Conservation (phyloP, 768 basidiomycete species). For the Glaciozyma antarctica region DNA sequence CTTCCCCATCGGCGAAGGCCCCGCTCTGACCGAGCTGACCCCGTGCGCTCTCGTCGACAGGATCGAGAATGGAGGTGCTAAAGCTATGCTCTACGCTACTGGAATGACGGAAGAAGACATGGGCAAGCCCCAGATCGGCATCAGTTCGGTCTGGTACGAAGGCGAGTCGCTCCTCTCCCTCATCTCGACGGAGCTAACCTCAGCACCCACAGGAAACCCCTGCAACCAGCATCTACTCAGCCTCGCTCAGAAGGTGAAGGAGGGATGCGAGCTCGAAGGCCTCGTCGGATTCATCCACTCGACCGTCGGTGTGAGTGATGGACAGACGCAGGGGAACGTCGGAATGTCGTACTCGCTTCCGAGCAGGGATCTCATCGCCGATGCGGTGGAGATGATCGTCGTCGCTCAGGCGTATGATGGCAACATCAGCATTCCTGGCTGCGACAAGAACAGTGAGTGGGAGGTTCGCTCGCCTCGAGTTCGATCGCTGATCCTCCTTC, state of each 20-base stretch:
- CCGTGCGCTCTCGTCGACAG: neutral
- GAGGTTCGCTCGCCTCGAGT: neutral
- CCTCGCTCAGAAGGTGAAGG: conserved; percentile 66
- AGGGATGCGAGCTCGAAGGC: conserved; percentile 70
- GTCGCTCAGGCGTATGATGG: conserved; percentile 67
- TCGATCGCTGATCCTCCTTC: neutral
- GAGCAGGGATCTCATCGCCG: conserved; percentile 78
- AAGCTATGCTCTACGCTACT: conserved; percentile 52
- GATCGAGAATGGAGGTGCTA: neutral
- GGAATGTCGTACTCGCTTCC: conserved; percentile 61
- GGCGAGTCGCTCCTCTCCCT: neutral
- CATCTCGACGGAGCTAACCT: neutral
- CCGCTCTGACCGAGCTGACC: neutral
- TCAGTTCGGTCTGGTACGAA: conserved; percentile 47
- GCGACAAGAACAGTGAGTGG: conserved; percentile 64
- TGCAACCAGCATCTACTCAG: conserved; percentile 77
- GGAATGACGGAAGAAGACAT: conserved; percentile 70
- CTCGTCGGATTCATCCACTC: conserved; percentile 53
- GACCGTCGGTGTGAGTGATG: conserved; percentile 1
- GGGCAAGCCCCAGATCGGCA: conserved; percentile 79
- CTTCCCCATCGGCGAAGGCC: neutral
- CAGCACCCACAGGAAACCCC: conserved; percentile 46
- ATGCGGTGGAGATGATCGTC: conserved; percentile 62
- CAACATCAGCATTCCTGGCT: conserved; percentile 72
- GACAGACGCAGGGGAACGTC: conserved; percentile 57